phyloP scores from a whole-genome alignment of 1,139 yeast genomes.

The Sugiyamaella xylanicola region DNA sequence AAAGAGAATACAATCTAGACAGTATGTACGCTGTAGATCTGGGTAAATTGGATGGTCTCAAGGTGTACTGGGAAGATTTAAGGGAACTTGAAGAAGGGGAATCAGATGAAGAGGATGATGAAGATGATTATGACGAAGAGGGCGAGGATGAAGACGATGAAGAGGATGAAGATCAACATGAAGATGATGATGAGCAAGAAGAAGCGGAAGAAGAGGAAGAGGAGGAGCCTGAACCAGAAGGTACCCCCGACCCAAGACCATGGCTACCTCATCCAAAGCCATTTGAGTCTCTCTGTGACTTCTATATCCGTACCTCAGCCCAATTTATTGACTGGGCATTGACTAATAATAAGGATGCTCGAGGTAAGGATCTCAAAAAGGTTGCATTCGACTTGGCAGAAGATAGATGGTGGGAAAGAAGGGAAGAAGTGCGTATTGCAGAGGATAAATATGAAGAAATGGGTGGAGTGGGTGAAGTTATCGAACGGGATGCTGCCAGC shows the following conservation, averaged over 20 bases:
- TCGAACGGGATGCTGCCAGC: slow-evolving; percentile 70
- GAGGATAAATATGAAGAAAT: slow-evolving; percentile 88
- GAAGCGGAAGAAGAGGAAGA: slow-evolving; percentile 62
- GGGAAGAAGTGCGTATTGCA: slow-evolving; percentile 85
- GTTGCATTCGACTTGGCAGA: slow-evolving; percentile 90
- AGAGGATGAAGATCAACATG: slow-evolving; percentile 55
- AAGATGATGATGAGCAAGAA: slow-evolving; percentile 51
- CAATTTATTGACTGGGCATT: slow-evolving; percentile 87
- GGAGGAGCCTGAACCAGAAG: slow-evolving; percentile 58
- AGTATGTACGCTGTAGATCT: slow-evolving; percentile 85
- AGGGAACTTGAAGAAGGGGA: slow-evolving; percentile 60
- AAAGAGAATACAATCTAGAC: slow-evolving; percentile 79
- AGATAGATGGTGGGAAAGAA: slow-evolving; percentile 98
- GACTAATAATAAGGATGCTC: slow-evolving; percentile 70
- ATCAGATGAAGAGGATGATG: slow-evolving; percentile 64
- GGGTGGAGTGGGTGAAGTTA: slow-evolving; percentile 88
- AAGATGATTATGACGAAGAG: slow-evolving; percentile 66
- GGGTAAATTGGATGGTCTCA: slow-evolving; percentile 84
- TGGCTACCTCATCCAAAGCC: slow-evolving; percentile 98
- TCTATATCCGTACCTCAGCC: slow-evolving; percentile 84
- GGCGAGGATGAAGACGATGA: slow-evolving; percentile 59
- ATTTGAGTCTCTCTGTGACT: slow-evolving; percentile 81
- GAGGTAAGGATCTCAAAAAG: slow-evolving; percentile 87
- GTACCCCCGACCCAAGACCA: slow-evolving; percentile 84
- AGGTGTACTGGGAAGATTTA: slow-evolving; percentile 87